Evolutionary conservation across 2,329 filamentous ascomycete species (phyloP), one percentile per base, ranked within the genome.

Genomic region (Verticillium nonalfalfae): DNA sequence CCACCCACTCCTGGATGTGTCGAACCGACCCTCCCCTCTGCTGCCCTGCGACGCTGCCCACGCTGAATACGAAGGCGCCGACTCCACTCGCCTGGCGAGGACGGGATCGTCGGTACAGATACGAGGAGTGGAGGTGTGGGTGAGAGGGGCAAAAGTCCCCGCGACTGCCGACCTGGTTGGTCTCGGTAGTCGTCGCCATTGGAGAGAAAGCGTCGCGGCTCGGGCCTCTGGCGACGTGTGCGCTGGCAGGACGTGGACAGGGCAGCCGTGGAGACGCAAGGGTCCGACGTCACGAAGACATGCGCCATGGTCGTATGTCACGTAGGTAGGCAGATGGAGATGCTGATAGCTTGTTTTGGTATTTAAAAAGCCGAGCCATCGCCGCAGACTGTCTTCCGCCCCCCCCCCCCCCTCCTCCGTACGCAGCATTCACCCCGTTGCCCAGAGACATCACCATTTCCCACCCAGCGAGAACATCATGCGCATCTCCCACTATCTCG

Each of bases 401-500:
- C n/a, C n/a, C n/a, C n/a, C n/a, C n/a, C n/a, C n/a, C n/a, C n/a
- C n/a, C 26, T 26, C 26, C 26, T 26, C 26, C 4, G 26, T 26
- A 26, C 4, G 4, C 38, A 39, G 26, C 26, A 26, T 26, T 4
- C 26, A 45, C n/a, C 39, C 3, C 15, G 39, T 26, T 26, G 2
- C 26, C 26, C 26, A n/a, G 26, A 4, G 26, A 26, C 26, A 26
- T 26, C 26, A 26, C 4, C 26, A 26, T n/a, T 26, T 4, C 26
- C 26, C 26, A 26, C 26, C 26, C 26, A 26, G 4, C 26, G 26
- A 26, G 26, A n/a, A n/a, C n/a, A 80, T 69, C 60, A 81, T 82
- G 79, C 76, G 79, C 69, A 67, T 79, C 70, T 69, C 75, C 67
- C 71, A 67, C 67, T 64, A 79, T 66, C 61, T 79, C 66, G 68